Conservation (phyloP, 2,329 filamentous ascomycete species). For the Beauveria varroae region DNA sequence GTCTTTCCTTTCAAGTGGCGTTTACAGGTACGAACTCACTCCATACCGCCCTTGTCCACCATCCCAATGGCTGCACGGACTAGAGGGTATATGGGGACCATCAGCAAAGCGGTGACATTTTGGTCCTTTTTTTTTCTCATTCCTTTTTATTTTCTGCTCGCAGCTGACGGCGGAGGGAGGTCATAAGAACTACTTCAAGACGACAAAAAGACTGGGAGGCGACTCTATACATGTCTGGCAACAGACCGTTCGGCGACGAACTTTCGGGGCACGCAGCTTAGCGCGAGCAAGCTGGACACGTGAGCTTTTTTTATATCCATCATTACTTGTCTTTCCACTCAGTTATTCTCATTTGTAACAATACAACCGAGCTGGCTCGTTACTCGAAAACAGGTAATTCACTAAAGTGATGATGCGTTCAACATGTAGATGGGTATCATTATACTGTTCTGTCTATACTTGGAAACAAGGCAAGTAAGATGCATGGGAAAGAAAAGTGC, state of each 20-base stretch:
- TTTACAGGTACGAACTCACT: neutral
- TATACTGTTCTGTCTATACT: neutral
- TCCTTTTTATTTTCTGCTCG: neutral
- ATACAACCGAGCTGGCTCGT: constrained; percentile 8
- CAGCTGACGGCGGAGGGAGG: neutral
- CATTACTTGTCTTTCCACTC: neutral
- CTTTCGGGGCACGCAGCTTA: neutral
- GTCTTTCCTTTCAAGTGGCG: constrained; percentile 9
- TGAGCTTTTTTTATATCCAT: constrained; percentile 12
- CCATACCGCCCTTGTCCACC: neutral
- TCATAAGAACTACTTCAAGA: neutral
- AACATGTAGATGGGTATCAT: neutral
- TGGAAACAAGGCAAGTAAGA: neutral
- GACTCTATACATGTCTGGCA: constrained; percentile 23
- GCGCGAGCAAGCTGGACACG: neutral
- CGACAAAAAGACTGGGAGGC: constrained; percentile 16
- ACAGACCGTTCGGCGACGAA: constrained; percentile 25
- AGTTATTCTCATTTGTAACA: constrained; percentile 4
- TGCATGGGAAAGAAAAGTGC: neutral
- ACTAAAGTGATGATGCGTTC: neutral
- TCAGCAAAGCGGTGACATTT: neutral
- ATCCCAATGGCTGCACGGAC: neutral
- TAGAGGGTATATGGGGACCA: neutral
- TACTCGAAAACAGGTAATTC: neutral
- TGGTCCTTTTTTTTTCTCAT: neutral